Base-by-base conservation (phyloP, 2,329 filamentous ascomycete species). In the Sclerotinia borealis region DNA sequence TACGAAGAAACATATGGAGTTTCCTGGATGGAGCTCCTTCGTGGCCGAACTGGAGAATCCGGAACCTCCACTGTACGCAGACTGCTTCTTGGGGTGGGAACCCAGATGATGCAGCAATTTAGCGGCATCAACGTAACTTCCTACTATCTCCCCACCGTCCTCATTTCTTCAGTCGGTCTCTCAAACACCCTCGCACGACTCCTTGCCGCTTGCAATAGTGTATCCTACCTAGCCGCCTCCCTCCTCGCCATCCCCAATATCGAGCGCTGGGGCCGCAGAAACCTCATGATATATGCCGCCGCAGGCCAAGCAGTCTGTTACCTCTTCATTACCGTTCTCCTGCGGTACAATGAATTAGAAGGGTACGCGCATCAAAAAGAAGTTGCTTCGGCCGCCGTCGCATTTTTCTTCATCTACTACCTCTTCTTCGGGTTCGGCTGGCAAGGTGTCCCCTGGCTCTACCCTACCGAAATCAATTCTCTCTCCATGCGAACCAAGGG, bases 241-340 rank as follows among this genome's bases (percentile, higher is more conserved):
- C 25, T 56, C 22, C 68, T 78, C 11, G 76, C 77, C 0, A 68
- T 78, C 1, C 76, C 75, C 10, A 73, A 76, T 3, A 79, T 81
- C 52, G 79, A 81, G 74, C 81, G 83, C 1, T 83, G 87, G 5
- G 87, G 87, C 13, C 85, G 89, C 36, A 81, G 89, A n/a, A 83
- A 84, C 70, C 81, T 92, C 65, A 91, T 92, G 87, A 76, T 92
- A 15, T 84, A 90, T 66, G 88, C 88, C 58, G 84, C 85, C 0
- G 76, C 82, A 29, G 85, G 85, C 0, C 85, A 87, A 78, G 84
- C 84, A n/a, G 72, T 86, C 84, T 55, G 90, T 91, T 88, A 81
- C 84, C 60, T 62, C 1, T 19, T 62, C 9, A 62, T 62, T 1
- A 62, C 60, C 1, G 79, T 90, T 36, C 77, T 85, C 3, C 52